Percentiles rank a stretch among this genome's conserved stretches.
Evolutionary conservation across 495 filamentous ascomycete species (phyloP).

Genomic region (Xylaria grammica): DNA sequence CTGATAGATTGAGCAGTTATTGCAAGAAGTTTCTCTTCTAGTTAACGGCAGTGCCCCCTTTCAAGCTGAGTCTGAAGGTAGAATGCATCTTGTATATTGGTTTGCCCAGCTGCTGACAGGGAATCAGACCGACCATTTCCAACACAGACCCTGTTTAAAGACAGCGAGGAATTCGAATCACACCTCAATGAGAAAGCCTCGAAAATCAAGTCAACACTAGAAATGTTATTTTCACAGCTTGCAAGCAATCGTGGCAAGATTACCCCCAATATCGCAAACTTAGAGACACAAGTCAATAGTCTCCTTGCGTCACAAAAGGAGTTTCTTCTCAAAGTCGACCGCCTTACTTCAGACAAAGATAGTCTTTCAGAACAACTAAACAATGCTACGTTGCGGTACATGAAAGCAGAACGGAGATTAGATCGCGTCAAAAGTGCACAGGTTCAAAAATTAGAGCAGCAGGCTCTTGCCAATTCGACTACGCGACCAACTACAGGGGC

Average conservation of each 20-base stretch:
- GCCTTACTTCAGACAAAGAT: constrained; percentile 77
- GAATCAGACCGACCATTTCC: constrained; percentile 53
- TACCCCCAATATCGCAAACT: constrained; percentile 68
- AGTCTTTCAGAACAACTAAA: constrained; percentile 83
- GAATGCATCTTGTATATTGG: constrained; percentile 36
- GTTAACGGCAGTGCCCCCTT: constrained; percentile 56
- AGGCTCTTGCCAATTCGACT: constrained; percentile 70
- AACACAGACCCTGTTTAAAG: constrained; percentile 67
- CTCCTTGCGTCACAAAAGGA: constrained; percentile 83
- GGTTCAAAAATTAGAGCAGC: constrained; percentile 90
- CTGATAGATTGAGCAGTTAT: constrained; percentile 58
- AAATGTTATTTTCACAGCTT: constrained; percentile 49
- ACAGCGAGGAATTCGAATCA: constrained; percentile 72
- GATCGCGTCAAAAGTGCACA: constrained; percentile 86
- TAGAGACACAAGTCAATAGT: constrained; percentile 74
- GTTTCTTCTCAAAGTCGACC: constrained; percentile 75
- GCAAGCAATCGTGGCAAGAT: constrained; percentile 46
- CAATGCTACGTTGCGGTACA: constrained; percentile 83
- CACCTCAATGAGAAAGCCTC: constrained; percentile 70
- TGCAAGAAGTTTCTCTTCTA: constrained; percentile 83
- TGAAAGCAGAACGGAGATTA: constrained; percentile 91
- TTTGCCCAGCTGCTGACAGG: constrained; percentile 42
- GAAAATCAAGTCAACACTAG: constrained; percentile 49
- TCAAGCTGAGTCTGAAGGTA: constrained; percentile 59
- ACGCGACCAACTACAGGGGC: constrained; percentile 58